Evolutionary conservation across 768 basidiomycete genomes (phyloP), one percentile per base, ranked within the genome.

Genomic region (Serendipita sp.): DNA sequence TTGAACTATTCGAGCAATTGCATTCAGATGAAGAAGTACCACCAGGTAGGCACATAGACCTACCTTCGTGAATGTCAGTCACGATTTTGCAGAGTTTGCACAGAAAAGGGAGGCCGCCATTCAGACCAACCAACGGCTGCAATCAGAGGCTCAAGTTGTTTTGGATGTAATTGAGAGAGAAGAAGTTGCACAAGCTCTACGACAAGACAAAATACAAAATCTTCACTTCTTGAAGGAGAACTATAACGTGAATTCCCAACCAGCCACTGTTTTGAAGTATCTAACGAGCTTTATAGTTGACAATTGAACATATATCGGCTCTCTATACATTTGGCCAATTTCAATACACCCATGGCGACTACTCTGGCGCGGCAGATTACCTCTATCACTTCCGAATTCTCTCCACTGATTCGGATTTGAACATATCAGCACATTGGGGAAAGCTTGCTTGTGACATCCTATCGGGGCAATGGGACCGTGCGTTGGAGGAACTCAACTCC

Each of bases 251-350:
- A 69, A 86, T 51, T 5, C 18, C 48, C n/a, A 51, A 5, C 5
- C 2, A 32, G 5, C n/a, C n/a, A 2, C n/a, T 32, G 7, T n/a
- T 5, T 18, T 8, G 7, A 32, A 51, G n/a, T 46, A 46, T 13
- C 53, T 65, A 30, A 15, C 16, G 32, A 30, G n/a, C 11, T 66
- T 45, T 69, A 0, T 74, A 98, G 95, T 84, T 99, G 65, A 92
- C 89, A 15, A 78, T 93, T 66, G 93, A 95, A 66, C 91, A 96
- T 83, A 96, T 98, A 73, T 89, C 86, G 47, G 89, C 90, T 0
- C 79, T 99, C 7, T 98, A 99, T 79, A 92, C 93, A 77, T 97
- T 95, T 76, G 96, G 96, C 64, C 89, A 97, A 72, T 98, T 94
- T 78, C 94, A 96, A 77, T 99, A 92, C 76, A 90, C 95, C n/a